A percentile compares a stretch with the other conserved stretches of the same genome.
These are phyloP conservation scores for Xanthoconium separans DNA, from an alignment of 1,284 basidiomycete genomes.

Conservation along the genomic window DNA sequence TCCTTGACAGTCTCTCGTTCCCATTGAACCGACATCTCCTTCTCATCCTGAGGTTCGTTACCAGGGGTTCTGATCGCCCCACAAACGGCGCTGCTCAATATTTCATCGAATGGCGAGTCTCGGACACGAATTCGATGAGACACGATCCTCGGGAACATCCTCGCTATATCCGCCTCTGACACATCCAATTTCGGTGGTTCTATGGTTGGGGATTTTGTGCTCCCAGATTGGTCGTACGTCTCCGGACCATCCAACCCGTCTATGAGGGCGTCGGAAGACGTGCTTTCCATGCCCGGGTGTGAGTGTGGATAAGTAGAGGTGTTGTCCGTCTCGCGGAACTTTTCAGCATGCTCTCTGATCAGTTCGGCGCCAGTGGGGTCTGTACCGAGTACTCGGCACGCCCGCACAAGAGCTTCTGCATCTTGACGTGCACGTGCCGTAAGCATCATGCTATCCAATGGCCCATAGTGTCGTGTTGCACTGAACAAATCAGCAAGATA, in stretches of 20 bases:
- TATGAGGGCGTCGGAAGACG: conserved; percentile 29
- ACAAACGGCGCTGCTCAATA: conserved; percentile 59
- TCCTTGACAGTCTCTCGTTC: conserved; percentile 55
- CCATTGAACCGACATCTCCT: conserved; percentile 20
- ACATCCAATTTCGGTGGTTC: conserved; percentile 49
- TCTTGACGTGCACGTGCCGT: conserved; percentile 59
- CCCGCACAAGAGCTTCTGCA: conserved; percentile 59
- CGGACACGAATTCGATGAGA: conserved; percentile 69
- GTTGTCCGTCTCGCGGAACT: conserved; percentile 23
- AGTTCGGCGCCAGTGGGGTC: conserved; percentile 55
- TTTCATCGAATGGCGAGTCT: conserved; percentile 64
- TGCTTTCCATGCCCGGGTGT: conserved; percentile 13
- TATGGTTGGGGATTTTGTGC: conserved; percentile 1
- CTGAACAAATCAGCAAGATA: conserved; percentile 73
- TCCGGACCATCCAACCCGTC: conserved; percentile 17
- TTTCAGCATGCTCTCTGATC: conserved; percentile 31
- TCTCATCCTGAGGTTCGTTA: conserved; percentile 22
- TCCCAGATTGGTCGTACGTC: conserved; percentile 1
- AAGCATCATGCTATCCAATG: conserved; percentile 66
- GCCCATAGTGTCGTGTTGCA: conserved; percentile 67
- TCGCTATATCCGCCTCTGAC: conserved; percentile 68
- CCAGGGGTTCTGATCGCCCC: conserved; percentile 39
- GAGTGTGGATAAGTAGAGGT: conserved; percentile 18
- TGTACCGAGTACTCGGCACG: conserved; percentile 59
- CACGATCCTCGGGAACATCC: conserved; percentile 65